Base-by-base conservation (phyloP, 2,329 filamentous ascomycete genomes). In the Anisogramma anomala region DNA sequence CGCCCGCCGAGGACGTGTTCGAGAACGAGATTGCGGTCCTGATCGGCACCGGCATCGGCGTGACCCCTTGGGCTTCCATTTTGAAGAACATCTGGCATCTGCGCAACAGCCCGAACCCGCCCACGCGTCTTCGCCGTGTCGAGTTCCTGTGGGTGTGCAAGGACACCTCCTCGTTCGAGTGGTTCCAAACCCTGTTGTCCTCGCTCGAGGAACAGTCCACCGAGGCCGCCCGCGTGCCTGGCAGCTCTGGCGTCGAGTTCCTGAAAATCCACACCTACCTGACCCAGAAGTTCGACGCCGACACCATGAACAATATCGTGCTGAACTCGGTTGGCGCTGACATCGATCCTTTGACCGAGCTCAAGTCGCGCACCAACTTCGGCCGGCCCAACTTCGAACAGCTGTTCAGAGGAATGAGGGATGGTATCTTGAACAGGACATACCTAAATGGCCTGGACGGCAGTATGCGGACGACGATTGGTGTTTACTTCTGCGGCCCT, bases 101-200 rank as follows among this genome's bases (percentile, higher is more conserved):
- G 55, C 86, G 91, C 48, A 82, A 91, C 49, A 77, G 81, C 13
- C 88, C 89, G 6, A 91, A 95, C 66, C 85, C 88, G 18, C 88
- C 89, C 1, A 79, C 77, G 36, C 84, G 89, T 56, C 79, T 98
- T 34, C 84, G 87, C 45, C 82, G 91, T 60, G 89, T 98, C 23
- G 91, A 98, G 61, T 98, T 98, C 64, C 93, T 98, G 67, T 98
- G 91, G 91, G 82, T 96, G 38, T 95, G 89, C 73, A 91, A 84
- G 61, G 88, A 95, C 56, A 94, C 88, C 0, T 83, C 77, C 25
- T 94, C 88, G 0, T 98, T 98, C 56, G 91, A 96, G 65, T 98
- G 91, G 91, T 96, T 98, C 70, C 91, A 98, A 60, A 87, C 84
- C 1, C 77, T 98, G 1, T 74, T 98, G 13, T 84, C 84, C 0